phyloP scores from a whole-genome alignment of 495 filamentous ascomycete species.

The Saxophila tyrrhenica region DNA sequence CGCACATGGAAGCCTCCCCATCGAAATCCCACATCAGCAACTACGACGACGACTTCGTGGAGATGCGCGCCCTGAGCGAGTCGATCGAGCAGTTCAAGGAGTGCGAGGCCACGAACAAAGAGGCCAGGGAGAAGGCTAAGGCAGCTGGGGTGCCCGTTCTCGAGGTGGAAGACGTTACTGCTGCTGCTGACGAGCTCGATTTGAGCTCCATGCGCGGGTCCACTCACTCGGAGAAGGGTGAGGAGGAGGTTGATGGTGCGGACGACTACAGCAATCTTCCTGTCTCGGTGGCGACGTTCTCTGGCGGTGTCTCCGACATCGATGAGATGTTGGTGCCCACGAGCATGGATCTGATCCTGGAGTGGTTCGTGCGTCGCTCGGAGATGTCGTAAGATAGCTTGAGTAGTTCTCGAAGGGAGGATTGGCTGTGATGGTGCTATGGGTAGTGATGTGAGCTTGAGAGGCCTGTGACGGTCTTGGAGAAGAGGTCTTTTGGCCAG shows the following conservation, averaged over 20 bases:
- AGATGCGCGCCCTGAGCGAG: neutral
- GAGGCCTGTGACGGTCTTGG: neutral
- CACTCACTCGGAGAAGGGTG: neutral
- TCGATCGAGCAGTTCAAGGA: neutral
- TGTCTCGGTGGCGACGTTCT: neutral
- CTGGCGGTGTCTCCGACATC: neutral
- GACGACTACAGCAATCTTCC: neutral
- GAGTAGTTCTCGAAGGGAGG: neutral
- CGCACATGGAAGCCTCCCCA: too few species aligned
- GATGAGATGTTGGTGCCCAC: neutral
- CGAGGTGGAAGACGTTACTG: neutral
- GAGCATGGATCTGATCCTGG: neutral
- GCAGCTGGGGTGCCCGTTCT: neutral
- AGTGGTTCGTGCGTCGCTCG: neutral
- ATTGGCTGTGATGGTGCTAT: neutral
- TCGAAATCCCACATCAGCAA: neutral
- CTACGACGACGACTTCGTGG: neutral
- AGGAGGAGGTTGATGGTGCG: neutral
- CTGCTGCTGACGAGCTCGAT: neutral
- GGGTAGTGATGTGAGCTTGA: neutral
- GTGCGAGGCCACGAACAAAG: neutral
- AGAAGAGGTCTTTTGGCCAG: neutral
- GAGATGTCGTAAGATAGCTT: neutral
- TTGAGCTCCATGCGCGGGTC: neutral
- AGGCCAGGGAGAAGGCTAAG: neutral